A percentile compares a stretch with the other conserved stretches of the same genome.
Conservation (phyloP, 495 filamentous ascomycete species). For the Tuber magnatum region DNA sequence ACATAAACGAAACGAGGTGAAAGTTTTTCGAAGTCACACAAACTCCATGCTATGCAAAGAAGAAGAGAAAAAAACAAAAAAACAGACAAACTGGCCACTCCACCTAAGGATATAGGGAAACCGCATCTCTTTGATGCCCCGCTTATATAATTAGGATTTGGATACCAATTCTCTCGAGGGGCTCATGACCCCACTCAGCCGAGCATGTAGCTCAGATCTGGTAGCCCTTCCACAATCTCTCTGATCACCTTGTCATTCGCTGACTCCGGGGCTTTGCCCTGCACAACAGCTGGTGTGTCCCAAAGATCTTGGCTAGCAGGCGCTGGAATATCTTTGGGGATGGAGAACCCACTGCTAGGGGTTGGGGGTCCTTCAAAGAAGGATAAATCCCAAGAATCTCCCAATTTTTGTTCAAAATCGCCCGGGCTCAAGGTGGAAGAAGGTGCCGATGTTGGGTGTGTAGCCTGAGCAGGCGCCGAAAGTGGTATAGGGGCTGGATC, state of each 20-base stretch:
- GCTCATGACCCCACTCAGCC: neutral
- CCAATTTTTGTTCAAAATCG: neutral
- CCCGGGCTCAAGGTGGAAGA: neutral
- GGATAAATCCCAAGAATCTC: slow-evolving; percentile 39
- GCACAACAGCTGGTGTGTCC: slow-evolving; percentile 23
- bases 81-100: neutral
- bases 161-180: neutral
- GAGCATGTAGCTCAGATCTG: slow-evolving; percentile 45
- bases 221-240: slow-evolving; percentile 40
- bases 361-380: slow-evolving; percentile 31
- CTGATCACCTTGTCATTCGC: slow-evolving; percentile 34
- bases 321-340: neutral
- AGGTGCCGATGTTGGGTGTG: neutral
- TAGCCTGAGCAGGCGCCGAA: neutral
- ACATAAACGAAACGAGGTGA: neutral
- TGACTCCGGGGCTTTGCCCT: slow-evolving; percentile 22
- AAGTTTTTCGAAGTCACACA: neutral
- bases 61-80: neutral
- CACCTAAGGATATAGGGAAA: neutral
- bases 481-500: neutral
- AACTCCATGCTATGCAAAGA: neutral
- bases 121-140: neutral
- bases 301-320: slow-evolving; percentile 27
- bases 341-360: slow-evolving; percentile 5
- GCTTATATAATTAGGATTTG: neutral